Conservation (phyloP, 768 basidiomycete genomes). For the Russula foetens region DNA sequence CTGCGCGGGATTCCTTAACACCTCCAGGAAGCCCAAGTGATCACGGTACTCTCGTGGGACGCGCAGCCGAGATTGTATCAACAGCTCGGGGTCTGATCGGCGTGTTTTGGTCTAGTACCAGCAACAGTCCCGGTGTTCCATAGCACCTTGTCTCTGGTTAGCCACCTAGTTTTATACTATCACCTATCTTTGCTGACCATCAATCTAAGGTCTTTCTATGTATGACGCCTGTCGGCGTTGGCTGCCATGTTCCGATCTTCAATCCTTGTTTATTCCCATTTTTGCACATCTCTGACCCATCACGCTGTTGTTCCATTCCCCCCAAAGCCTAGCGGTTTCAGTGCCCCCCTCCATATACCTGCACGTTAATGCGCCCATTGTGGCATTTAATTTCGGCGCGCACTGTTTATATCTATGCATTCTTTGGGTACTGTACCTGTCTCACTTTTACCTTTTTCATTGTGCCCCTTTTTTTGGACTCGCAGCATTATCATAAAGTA, state of each 20-base stretch:
- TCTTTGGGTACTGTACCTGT: slow-evolving; percentile 4
- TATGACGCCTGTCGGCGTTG: neutral
- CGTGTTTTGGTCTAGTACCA: slow-evolving; percentile 39
- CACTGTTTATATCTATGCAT: slow-evolving; percentile 17
- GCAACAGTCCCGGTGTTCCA: slow-evolving; percentile 15
- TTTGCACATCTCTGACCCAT: slow-evolving; percentile 3
- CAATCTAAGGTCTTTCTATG: neutral
- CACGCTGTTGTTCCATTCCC: neutral
- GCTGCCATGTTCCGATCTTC: no score
- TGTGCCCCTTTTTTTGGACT: neutral
- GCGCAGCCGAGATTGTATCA: slow-evolving; percentile 73
- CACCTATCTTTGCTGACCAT: neutral
- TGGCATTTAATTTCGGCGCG: slow-evolving; percentile 11
- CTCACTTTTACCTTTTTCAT: slow-evolving; percentile 4
- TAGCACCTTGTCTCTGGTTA: neutral
- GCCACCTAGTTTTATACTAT: neutral
- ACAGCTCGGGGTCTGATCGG: slow-evolving; percentile 74
- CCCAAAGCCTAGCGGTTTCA: neutral
- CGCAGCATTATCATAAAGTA: slow-evolving; percentile 13
- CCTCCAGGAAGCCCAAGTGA: slow-evolving; percentile 19
- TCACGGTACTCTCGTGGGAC: slow-evolving; percentile 38
- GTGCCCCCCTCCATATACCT: slow-evolving; percentile 14
- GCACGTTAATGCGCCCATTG: slow-evolving; percentile 9
- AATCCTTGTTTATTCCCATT: slow-evolving; percentile 1
- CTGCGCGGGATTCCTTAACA: slow-evolving; percentile 24